Conservation (phyloP, 768 basidiomycete genomes). For the Hysterangium stoloniferum region DNA sequence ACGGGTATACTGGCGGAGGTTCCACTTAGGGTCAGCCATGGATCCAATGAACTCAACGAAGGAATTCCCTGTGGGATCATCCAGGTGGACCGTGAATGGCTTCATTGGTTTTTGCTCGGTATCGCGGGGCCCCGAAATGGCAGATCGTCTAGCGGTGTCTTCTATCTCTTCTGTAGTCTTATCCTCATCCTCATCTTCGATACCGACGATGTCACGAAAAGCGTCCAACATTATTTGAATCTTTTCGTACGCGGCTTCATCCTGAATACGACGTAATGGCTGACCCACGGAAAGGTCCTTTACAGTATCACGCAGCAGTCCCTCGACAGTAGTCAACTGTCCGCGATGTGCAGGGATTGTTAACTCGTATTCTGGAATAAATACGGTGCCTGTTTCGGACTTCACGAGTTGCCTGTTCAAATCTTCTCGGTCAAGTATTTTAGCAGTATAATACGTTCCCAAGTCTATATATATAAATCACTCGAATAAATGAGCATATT, state of each 20-base stretch:
- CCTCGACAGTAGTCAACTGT: constrained; percentile 95
- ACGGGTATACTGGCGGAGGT: constrained; percentile 71
- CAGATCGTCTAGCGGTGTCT: constrained; percentile 17
- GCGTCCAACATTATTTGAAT: constrained; percentile 70
- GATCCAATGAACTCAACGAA: constrained; percentile 86
- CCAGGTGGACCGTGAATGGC: constrained; percentile 75
- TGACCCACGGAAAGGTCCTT: constrained; percentile 78
- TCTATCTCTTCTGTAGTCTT: constrained; percentile 35
- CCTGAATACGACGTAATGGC: constrained; percentile 72
- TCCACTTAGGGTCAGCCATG: constrained; percentile 92
- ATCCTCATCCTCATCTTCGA: constrained; percentile 41
- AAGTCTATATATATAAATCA: constrained; percentile 44
- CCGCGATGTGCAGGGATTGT: constrained; percentile 84
- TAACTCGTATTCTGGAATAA: constrained; percentile 82
- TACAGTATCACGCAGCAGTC: constrained; percentile 75
- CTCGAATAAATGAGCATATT: not conserved
- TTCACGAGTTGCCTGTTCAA: constrained; percentile 92
- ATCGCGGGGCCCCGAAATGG: constrained; percentile 25
- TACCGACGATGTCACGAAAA: constrained; percentile 55
- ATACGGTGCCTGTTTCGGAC: constrained; percentile 71
- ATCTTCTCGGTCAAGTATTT: constrained; percentile 65
- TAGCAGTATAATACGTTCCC: constrained; percentile 74
- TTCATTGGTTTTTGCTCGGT: constrained; percentile 45
- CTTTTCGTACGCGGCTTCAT: constrained; percentile 60
- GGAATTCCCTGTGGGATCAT: constrained; percentile 95